Conservation (phyloP, 1,284 basidiomycete genomes). For the Limonomyces culmigenus region DNA sequence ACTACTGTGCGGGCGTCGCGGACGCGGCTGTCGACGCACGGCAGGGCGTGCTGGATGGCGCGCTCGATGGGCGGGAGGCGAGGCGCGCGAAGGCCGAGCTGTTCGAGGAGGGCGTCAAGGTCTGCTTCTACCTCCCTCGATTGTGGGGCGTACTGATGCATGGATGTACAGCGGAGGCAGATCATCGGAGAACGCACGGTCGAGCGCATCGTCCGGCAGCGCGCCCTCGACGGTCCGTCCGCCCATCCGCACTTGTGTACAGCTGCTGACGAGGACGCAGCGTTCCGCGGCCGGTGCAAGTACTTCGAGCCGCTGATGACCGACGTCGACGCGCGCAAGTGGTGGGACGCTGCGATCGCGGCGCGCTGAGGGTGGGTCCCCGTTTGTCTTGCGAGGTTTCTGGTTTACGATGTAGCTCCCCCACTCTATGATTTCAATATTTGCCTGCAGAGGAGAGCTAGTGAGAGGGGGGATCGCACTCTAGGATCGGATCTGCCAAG, state of each 20-base stretch:
- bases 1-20: conserved; percentile 64
- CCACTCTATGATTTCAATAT: too few relatives aligned
- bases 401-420: too few relatives aligned
- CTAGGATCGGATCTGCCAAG: too few relatives aligned
- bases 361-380: conserved; percentile 6
- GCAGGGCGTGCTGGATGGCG: conserved; percentile 24
- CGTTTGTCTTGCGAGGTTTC: too few relatives aligned
- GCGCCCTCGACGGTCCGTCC: conserved; percentile 59
- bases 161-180: conserved; percentile 36
- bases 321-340: conserved; percentile 41
- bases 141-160: too few relatives aligned
- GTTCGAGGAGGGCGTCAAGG: too few relatives aligned
- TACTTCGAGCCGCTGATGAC: conserved; percentile 59
- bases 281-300: conserved; percentile 68
- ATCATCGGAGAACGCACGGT: conserved; percentile 66
- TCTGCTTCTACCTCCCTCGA: too few relatives aligned
- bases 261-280: conserved; percentile 26
- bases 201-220: conserved; percentile 63
- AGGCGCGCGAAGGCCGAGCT: too few relatives aligned
- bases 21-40: conserved; percentile 50
- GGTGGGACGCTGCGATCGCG: conserved; percentile 47
- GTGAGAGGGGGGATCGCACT: too few relatives aligned
- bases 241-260: neutral
- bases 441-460: too few relatives aligned
- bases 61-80: conserved; percentile 28